Conservation (phyloP, 345 rosid genomes). For the Heritiera littoralis region DNA sequence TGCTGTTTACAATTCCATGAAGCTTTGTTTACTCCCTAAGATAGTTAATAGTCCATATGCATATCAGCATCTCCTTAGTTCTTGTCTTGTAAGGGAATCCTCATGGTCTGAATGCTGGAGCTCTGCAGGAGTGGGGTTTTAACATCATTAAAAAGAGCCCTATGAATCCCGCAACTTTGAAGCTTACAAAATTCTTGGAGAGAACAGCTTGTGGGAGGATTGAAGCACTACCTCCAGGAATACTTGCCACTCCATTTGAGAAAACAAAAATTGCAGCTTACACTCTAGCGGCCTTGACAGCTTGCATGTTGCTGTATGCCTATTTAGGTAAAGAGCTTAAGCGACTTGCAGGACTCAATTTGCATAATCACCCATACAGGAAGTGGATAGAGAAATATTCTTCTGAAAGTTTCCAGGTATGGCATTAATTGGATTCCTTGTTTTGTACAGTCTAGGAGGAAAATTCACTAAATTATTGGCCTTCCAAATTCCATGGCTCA, state of each 20-base stretch:
- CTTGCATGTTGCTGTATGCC: slow-evolving; percentile 93
- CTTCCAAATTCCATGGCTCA: slow-evolving; percentile 34
- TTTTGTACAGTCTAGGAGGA: slow-evolving; percentile 22
- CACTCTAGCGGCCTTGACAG: slow-evolving; percentile 90
- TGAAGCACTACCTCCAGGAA: slow-evolving; percentile 86
- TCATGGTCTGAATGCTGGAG: slow-evolving; percentile 29
- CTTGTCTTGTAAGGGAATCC: not conserved
- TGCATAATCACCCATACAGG: slow-evolving; percentile 65
- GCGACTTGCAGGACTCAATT: slow-evolving; percentile 47
- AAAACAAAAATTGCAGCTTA: slow-evolving; percentile 97
- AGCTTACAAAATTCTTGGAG: slow-evolving; percentile 77
- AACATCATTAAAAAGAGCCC: slow-evolving; percentile 52
- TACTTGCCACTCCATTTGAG: slow-evolving; percentile 95
- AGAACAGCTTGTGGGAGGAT: slow-evolving; percentile 97
- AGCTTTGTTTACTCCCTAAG: not conserved
- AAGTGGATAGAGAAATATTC: slow-evolving; percentile 88
- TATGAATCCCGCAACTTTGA: slow-evolving; percentile 65
- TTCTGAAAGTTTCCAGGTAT: slow-evolving; percentile 74
- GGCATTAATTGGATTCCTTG: slow-evolving; percentile 20
- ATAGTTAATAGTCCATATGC: not conserved
- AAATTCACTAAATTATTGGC: slow-evolving; percentile 28
- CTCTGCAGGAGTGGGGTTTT: slow-evolving; percentile 81
- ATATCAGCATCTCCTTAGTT: slow-evolving; percentile 9
- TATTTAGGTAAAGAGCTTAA: slow-evolving; percentile 73
- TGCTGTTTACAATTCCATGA: slow-evolving; percentile 3